Evolutionary conservation across 176 grass and related monocot species (phyloP).

Genomic region (Pontederia paniculata): DNA sequence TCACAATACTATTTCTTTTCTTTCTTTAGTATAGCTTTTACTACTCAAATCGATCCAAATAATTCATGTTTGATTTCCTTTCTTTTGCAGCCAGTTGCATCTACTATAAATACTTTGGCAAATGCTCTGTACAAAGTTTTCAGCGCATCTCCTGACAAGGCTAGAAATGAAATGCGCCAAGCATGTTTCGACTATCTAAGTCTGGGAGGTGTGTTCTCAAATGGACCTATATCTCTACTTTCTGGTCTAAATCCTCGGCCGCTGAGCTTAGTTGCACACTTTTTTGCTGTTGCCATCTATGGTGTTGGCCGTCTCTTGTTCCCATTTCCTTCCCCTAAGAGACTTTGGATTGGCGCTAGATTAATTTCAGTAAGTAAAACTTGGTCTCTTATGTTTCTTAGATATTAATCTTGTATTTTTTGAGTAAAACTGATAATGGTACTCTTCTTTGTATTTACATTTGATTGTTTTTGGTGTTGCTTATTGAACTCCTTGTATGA

Average conservation of each 20-base stretch:
- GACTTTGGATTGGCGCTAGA: conserved; percentile 74
- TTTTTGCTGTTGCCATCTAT: conserved; percentile 93
- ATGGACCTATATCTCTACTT: conserved; percentile 74
- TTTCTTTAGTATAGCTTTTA: no score
- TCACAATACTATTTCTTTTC: no score
- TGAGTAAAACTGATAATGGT: background rate
- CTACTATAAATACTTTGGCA: conserved; percentile 93
- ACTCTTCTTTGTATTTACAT: no score
- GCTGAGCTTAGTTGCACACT: conserved; percentile 77
- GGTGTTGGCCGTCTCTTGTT: conserved; percentile 83
- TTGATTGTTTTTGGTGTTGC: background rate
- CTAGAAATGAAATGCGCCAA: conserved; percentile 87
- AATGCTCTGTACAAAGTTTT: conserved; percentile 97
- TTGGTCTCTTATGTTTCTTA: no score
- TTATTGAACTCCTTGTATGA: background rate
- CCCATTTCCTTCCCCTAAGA: conserved; percentile 74
- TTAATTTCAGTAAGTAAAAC: conserved; percentile 73
- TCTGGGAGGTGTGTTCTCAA: conserved; percentile 83
- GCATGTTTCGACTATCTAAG: conserved; percentile 97
- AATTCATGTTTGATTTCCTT: background rate
- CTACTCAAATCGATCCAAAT: background rate
- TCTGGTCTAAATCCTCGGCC: conserved; percentile 93
- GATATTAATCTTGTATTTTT: background rate
- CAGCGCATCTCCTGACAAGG: conserved; percentile 70
- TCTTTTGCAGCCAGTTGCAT: conserved; percentile 69